Evolutionary conservation across 805 yeast species (phyloP).

Genomic region (Metschnikowia drakensbergensis): DNA sequence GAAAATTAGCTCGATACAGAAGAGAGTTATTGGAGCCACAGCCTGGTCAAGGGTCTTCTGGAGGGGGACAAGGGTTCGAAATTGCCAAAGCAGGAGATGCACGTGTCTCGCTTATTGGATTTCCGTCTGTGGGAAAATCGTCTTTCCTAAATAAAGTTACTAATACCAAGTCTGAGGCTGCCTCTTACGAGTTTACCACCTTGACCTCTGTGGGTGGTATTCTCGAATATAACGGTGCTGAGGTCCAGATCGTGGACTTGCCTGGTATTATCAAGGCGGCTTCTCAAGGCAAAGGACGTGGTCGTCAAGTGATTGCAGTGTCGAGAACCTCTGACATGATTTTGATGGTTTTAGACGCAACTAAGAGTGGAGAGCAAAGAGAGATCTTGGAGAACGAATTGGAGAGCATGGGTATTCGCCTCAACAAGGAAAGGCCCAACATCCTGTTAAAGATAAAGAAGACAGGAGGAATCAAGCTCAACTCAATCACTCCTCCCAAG

Average conservation of each 20-base stretch:
- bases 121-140: conserved; percentile 97
- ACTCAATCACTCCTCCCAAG: conserved; percentile 77
- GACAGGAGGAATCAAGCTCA: conserved; percentile 88
- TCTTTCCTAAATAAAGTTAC: conserved; percentile 86
- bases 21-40: conserved; percentile 90
- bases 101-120: conserved; percentile 90
- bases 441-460: conserved; percentile 73
- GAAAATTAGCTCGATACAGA: conserved; percentile 88
- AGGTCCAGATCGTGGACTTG: conserved; percentile 92
- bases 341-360: conserved; percentile 92
- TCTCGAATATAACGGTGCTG: conserved; percentile 91
- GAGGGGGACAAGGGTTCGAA: conserved; percentile 86
- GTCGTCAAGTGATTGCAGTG: conserved; percentile 93
- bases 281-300: conserved; percentile 95
- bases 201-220: conserved; percentile 96
- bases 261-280: conserved; percentile 98
- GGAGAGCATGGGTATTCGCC: conserved; percentile 89
- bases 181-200: conserved; percentile 93
- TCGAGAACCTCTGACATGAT: conserved; percentile 93
- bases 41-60: conserved; percentile 66
- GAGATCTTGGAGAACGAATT: conserved; percentile 81
- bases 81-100: conserved; percentile 96
- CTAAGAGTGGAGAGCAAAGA: conserved; percentile 88
- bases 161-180: conserved; percentile 90
- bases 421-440: conserved; percentile 76